Base-by-base conservation (phyloP, 768 basidiomycete species). In the Multifurca ochricompacta region DNA sequence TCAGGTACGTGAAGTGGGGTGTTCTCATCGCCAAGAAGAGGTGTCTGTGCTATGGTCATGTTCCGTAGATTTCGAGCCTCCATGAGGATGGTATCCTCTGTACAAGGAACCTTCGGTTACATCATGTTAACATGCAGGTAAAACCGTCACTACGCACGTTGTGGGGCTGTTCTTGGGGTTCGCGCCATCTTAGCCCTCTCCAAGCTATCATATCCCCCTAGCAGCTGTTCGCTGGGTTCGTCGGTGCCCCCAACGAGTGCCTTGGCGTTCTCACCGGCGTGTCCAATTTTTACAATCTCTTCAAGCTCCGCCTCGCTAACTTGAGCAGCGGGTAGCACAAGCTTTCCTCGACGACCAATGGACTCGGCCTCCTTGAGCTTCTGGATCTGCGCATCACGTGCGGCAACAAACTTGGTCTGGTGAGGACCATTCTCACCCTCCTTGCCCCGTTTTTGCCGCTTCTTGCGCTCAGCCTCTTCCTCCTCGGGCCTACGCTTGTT, bases 231-330 rank as follows among this genome's bases (percentile, higher is more conserved):
- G 55, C 85, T 92, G 11, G 91, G 88, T 60, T 90, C 90, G 48
- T 80, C 86, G 6, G 87, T 91, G 23, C 85, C 84, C 18, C 76
- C 80, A 9, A 93, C 92, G 61, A 97, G 65, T 4, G 87, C 81
- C 66, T 92, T 85, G 16, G 95, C 89, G 62, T 80, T 85, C 71
- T 95, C 93, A 3, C 91, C 86, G 0, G 88, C 87, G 66, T 89
- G 83, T 0, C 96, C 96, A 64, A 98, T 97, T 74, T 98, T 99
- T 60, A 96, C 95, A 58, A 99, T 97, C 60, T 97, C 93, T 71
- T 98, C 96, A 47, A 99, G 70, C 69, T 99, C 96, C 3, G 77
- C 71, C 70, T 99, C 96, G 8, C 91, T 89, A 14, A 99, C 96
- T 64, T 99, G 96, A 6, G 95, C 91, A 23, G 73, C 71, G 0